These are phyloP conservation scores for Barnettozyma vustinii DNA, from an alignment of 805 yeast species.

Conservation along the genomic window DNA sequence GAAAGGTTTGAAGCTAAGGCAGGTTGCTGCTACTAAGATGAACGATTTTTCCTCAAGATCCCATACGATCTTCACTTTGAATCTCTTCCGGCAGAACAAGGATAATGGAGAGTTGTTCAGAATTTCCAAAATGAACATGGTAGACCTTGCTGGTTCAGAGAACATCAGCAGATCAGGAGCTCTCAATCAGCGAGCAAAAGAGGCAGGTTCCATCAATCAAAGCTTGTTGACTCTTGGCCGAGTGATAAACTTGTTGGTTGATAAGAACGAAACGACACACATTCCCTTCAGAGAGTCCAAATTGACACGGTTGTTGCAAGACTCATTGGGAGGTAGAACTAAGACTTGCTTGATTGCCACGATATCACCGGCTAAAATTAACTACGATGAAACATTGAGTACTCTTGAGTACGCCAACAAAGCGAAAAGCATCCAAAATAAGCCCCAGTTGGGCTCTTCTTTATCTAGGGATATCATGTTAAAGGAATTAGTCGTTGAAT, in stretches of 20 bases:
- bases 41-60: conserved; percentile 72
- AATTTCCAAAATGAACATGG: conserved; percentile 74
- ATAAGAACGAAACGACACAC: conserved; percentile 49
- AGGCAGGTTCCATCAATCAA: conserved; percentile 91
- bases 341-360: conserved; percentile 86
- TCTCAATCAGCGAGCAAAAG: conserved; percentile 76
- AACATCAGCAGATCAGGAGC: conserved; percentile 89
- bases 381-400: conserved; percentile 76
- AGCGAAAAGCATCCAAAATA: conserved; percentile 74
- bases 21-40: conserved; percentile 68
- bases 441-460: conserved; percentile 57
- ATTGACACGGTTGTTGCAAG: conserved; percentile 68
- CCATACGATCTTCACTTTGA: conserved; percentile 69
- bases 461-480: conserved; percentile 46
- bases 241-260: conserved; percentile 73
- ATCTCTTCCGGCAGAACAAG: conserved; percentile 41
- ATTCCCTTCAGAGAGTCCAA: conserved; percentile 86
- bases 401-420: conserved; percentile 85
- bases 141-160: conserved; percentile 94
- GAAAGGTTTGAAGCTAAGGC: conserved; percentile 53
- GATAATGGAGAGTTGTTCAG: conserved; percentile 42
- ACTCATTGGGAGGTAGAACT: conserved; percentile 82
- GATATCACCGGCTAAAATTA: conserved; percentile 72
- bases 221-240: conserved; percentile 82
- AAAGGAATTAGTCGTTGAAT: conserved; percentile 44